phyloP scores from a whole-genome alignment of 2,329 filamentous ascomycete species.

The Ophiocordyceps camponoti-rufipedis region DNA sequence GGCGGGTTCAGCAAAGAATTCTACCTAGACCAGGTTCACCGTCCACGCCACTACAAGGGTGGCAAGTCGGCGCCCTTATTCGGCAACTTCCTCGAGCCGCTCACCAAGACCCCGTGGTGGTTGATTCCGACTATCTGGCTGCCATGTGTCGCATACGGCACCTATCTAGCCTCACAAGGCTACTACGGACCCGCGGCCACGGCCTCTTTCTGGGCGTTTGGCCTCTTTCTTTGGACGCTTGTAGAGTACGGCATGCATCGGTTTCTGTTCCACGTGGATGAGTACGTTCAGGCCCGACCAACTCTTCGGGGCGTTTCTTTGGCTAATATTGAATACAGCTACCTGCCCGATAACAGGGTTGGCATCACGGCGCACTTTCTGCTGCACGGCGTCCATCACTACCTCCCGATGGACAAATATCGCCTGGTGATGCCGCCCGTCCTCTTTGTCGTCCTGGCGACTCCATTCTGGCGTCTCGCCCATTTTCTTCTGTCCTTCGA shows the following conservation, averaged over 20 bases:
- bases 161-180: constrained; percentile 43
- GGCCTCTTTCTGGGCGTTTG: constrained; percentile 47
- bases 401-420: constrained; percentile 97
- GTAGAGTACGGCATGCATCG: constrained; percentile 81
- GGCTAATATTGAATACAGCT: constrained; percentile 29
- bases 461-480: constrained; percentile 83
- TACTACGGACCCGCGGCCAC: constrained; percentile 30
- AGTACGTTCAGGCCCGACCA: constrained; percentile 34
- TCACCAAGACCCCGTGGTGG: constrained; percentile 92
- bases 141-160: constrained; percentile 60
- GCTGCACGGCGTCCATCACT: constrained; percentile 93
- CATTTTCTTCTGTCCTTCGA: constrained; percentile 67
- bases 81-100: constrained; percentile 95
- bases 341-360: constrained; percentile 81
- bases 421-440: constrained; percentile 93
- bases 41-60: constrained; percentile 88
- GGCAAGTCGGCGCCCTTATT: constrained; percentile 86
- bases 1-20: constrained; percentile 89
- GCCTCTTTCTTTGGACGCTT: constrained; percentile 69
- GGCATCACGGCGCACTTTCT: constrained; percentile 77
- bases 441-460: constrained; percentile 65
- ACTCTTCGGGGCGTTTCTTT: background rate
- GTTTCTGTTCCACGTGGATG: constrained; percentile 84
- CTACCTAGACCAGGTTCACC: constrained; percentile 89
- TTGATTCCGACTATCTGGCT: constrained; percentile 71